Base-by-base conservation (phyloP, 108 stramenopile genomes). In the Nitzschia palea region DNA sequence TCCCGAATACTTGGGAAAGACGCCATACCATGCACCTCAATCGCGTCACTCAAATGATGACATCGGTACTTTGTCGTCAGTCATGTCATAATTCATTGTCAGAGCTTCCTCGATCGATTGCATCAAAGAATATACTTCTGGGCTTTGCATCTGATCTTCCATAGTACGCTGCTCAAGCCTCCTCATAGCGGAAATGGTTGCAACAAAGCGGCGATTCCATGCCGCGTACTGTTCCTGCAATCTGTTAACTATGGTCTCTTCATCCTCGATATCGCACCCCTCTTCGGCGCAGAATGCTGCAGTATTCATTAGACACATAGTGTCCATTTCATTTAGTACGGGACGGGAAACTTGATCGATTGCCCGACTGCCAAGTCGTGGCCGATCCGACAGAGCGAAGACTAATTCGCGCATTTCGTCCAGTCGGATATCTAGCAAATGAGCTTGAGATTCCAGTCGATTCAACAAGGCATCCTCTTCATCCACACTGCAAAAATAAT, bases 311-410 rank as follows among this genome's bases (percentile, higher is more conserved):
- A 48, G 5, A 20, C 8, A n/a, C 47, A 48, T 48, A 20, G 47
- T 48, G 22, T 48, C 47, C 47, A 48, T 48, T 48, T 48, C 47
- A 20, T 48, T 20, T 5, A 48, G 47, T n/a, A 48, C 47, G 9
- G 47, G 47, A 20, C 47, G 18, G 22, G 47, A 12, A 10, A n/a
- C 4, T 48, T 48, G 47, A 48, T 8, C 47, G 6, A 10, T 12
- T 6, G 37, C 6, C 4, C 15, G 47, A 10, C 18, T 4, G 4
- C 18, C 5, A 20, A 48, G 47, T 10, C 37, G 37, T 20, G 47
- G 47, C 15, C 47, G 47, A 18, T 18, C 47, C 15, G 47, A 18
- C 4, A 48, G 47, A 12, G 47, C 47, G 22, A 48, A 48, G 47
- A 18, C 47, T 18, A 48, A 20, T 4, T 8, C 15, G 4, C 47